Evolutionary conservation across 805 yeast genomes (phyloP).

Genomic region (Candida broadrunensis): DNA sequence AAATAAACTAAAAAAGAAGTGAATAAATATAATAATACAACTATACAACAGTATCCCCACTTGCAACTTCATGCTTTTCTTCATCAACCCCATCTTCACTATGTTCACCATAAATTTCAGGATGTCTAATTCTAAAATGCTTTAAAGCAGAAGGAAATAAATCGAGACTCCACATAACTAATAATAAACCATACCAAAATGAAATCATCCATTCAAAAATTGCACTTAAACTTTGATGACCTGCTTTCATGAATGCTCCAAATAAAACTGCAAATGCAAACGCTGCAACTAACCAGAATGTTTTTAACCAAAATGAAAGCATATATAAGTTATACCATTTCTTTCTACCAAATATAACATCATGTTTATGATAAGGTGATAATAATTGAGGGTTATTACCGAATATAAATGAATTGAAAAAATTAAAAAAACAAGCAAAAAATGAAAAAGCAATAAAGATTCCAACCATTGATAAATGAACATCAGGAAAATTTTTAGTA

Average conservation of each 20-base stretch:
- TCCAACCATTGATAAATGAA: slow-evolving; percentile 68
- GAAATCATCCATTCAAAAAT: slow-evolving; percentile 82
- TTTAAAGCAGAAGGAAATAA: slow-evolving; percentile 58
- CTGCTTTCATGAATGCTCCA: slow-evolving; percentile 40
- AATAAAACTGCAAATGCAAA: slow-evolving; percentile 67
- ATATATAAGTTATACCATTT: slow-evolving; percentile 40
- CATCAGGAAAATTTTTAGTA: slow-evolving; percentile 53
- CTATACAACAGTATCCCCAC: neutral
- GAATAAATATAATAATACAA: too few relatives aligned
- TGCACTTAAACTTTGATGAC: slow-evolving; percentile 49
- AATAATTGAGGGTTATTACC: slow-evolving; percentile 35
- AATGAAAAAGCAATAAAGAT: slow-evolving; percentile 70
- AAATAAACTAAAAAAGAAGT: too few relatives aligned
- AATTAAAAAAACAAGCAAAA: slow-evolving; percentile 40
- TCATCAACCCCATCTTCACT: slow-evolving; percentile 5
- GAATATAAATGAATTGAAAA: slow-evolving; percentile 34
- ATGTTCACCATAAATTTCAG: neutral
- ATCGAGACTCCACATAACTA: slow-evolving; percentile 64
- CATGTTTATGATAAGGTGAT: slow-evolving; percentile 35
- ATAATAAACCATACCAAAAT: slow-evolving; percentile 77
- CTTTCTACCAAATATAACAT: slow-evolving; percentile 35
- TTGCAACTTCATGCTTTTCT: neutral
- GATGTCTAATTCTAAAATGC: slow-evolving; percentile 15
- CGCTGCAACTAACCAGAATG: slow-evolving; percentile 65
- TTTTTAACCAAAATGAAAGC: slow-evolving; percentile 51